These are phyloP conservation scores for Chaetomium strumarium DNA, from an alignment of 2,329 filamentous ascomycete species.

Conservation along the genomic window DNA sequence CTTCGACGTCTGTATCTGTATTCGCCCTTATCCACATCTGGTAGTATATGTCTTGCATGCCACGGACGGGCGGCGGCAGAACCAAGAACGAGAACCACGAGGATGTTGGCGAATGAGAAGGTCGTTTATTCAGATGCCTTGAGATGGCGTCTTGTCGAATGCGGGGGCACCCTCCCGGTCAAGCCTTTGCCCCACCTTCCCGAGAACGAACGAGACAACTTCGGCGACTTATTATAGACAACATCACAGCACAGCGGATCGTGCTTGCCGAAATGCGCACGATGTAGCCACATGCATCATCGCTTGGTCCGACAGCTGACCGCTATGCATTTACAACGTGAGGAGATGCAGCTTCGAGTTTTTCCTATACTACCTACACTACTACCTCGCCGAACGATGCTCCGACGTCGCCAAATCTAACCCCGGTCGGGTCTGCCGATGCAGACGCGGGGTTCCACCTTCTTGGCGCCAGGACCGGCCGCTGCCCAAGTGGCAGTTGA, in stretches of 20 bases:
- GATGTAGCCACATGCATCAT: neutral
- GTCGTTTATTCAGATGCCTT: constrained; percentile 15
- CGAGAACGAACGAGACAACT: neutral
- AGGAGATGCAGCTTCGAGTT: too few relatives aligned
- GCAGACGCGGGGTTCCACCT: too few relatives aligned
- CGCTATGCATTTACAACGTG: too few relatives aligned
- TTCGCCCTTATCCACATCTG: neutral
- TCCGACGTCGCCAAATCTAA: too few relatives aligned
- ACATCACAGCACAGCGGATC: neutral
- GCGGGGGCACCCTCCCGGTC: neutral
- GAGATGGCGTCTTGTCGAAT: constrained; percentile 8
- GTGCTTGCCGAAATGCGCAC: constrained; percentile 5
- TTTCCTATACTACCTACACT: too few relatives aligned
- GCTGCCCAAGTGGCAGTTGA: too few relatives aligned
- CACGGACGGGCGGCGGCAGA: neutral
- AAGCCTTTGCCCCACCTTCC: neutral
- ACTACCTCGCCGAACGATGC: too few relatives aligned
- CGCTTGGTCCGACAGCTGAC: constrained; percentile 2
- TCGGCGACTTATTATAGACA: neutral
- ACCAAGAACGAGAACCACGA: neutral
- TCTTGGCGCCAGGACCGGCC: too few relatives aligned
- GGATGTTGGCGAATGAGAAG: constrained; percentile 5
- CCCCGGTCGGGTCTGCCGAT: too few relatives aligned
- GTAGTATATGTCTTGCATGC: neutral
- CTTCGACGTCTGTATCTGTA: neutral